Conservation (phyloP, 1,284 basidiomycete genomes). For the Taiwanofungus camphoratus region DNA sequence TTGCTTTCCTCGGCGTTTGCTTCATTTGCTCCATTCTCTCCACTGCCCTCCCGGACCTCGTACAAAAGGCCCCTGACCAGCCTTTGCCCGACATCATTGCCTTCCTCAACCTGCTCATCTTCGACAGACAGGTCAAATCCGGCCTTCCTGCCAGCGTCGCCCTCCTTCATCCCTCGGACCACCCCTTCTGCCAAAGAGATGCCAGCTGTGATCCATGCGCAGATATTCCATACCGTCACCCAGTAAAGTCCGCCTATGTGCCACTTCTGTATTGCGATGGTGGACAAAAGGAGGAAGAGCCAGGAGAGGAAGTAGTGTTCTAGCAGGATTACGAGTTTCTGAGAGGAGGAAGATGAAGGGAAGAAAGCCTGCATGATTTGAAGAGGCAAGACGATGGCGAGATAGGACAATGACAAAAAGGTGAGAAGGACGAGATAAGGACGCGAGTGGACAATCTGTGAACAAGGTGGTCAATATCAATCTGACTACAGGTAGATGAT, state of each 20-base stretch:
- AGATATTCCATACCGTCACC: slow-evolving; percentile 29
- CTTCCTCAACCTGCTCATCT: slow-evolving; percentile 14
- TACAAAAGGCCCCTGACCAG: slow-evolving; percentile 17
- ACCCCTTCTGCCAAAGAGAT: slow-evolving; percentile 7
- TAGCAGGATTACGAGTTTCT: slow-evolving; percentile 22
- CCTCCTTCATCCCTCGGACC: slow-evolving; percentile 3
- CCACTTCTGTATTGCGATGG: slow-evolving; percentile 36
- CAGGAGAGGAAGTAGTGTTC: slow-evolving; percentile 47
- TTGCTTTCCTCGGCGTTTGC: slow-evolving; percentile 32
- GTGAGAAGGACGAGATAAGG: slow-evolving; percentile 48
- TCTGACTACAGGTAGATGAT: no score
- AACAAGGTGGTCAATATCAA: background rate
- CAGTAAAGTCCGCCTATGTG: slow-evolving; percentile 52
- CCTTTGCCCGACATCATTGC: slow-evolving; percentile 10
- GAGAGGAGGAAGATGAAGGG: slow-evolving; percentile 26
- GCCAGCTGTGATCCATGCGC: slow-evolving; percentile 13
- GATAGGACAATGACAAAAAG: slow-evolving; percentile 43
- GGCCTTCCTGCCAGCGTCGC: slow-evolving; percentile 3
- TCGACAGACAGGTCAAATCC: slow-evolving; percentile 10
- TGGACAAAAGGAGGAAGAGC: slow-evolving; percentile 47
- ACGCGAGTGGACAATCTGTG: slow-evolving; percentile 57
- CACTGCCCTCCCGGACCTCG: slow-evolving; percentile 10
- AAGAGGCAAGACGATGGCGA: slow-evolving; percentile 38
- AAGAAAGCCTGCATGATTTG: slow-evolving; percentile 27
- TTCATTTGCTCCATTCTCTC: slow-evolving; percentile 24